Base-by-base conservation (phyloP, 345 rosid genomes). In the Rhodamnia rubescens region DNA sequence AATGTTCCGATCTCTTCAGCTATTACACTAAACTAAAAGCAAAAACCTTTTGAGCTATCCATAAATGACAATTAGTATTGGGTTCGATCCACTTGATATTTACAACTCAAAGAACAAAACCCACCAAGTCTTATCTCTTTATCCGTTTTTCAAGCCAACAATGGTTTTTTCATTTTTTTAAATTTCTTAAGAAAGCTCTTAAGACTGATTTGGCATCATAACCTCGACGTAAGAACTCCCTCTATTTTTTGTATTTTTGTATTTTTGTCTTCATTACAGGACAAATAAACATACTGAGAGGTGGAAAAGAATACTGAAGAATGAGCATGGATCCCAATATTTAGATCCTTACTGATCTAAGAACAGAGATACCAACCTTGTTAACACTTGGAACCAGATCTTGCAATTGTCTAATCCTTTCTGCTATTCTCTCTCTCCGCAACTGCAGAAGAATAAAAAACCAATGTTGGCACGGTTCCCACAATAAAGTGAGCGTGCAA, bases 361-460 rank as follows among this genome's bases (percentile, higher is more conserved):
- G 84, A 82, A 54, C 42, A 58, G 59, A 82, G 86, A 87, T 78
- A 87, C 78, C 88, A 32, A 95, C 99, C 98, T 98, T 98, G 90
- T 95, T 98, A 85, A 98, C 99, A 88, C 96, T 94, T 64, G 99
- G 99, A 87, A 98, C 99, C 87, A 98, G 94, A 86, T 96, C 99
- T 88, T 98, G 99, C 92, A 98, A 59, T 47, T 96, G 99, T 90
- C 99, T 93, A 86, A 98, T 98, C 89, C 99, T 91, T 90, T 98
- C 99, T 4, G 99, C 99, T 88, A 98, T 98, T 89, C 97, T 93
- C 90, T 98, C 99, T 84, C 99, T 90, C 84, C 99, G 97, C 93
- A 96, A 90, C 99, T 96, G 96, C 84, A 84, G 20, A 89, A 84
- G 87, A 86, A 85, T 11, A 20, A 69, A 11, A 29, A 64, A 7